Conservation (phyloP, 2,329 filamentous ascomycete genomes). For the Botrytis pseudocinerea region DNA sequence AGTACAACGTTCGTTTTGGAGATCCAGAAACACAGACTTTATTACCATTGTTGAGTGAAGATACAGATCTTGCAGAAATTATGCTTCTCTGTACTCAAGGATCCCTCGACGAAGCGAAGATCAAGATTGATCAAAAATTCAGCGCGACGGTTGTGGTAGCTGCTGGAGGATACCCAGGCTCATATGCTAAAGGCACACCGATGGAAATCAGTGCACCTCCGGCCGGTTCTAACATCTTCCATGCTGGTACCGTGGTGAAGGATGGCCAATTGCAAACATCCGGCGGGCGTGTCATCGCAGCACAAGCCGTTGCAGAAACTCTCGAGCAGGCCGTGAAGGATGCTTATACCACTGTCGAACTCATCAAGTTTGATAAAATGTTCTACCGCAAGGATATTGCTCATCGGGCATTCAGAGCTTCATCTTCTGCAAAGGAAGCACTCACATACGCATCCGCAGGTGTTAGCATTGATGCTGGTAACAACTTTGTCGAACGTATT, state of each 20-base stretch:
- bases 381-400: conserved; percentile 85
- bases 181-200: conserved; percentile 75
- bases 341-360: conserved; percentile 80
- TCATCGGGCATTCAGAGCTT: conserved; percentile 64
- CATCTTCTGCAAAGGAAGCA: conserved; percentile 45
- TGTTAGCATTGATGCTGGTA: conserved; percentile 92
- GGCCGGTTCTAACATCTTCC: conserved; percentile 73
- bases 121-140: conserved; percentile 69
- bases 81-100: conserved; percentile 83
- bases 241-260: conserved; percentile 78
- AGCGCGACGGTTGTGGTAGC: conserved; percentile 94
- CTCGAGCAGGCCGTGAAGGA: conserved; percentile 81
- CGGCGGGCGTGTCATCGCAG: conserved; percentile 89
- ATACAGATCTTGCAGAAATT: conserved; percentile 83
- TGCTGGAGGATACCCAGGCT: conserved; percentile 84
- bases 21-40: conserved; percentile 91
- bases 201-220: conserved; percentile 53
- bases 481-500: conserved; percentile 88
- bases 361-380: conserved; percentile 65
- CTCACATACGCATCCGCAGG: conserved; percentile 93
- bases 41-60: conserved; percentile 71
- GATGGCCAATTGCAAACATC: conserved; percentile 68
- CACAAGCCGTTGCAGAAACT: conserved; percentile 75
- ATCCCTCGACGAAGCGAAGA: conserved; percentile 66
- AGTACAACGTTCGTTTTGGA: conserved; percentile 92